A percentile compares a stretch with the other conserved stretches of the same genome.
Conservation (phyloP, 23 red algal genomes). For the Gracilaria domingensis region DNA sequence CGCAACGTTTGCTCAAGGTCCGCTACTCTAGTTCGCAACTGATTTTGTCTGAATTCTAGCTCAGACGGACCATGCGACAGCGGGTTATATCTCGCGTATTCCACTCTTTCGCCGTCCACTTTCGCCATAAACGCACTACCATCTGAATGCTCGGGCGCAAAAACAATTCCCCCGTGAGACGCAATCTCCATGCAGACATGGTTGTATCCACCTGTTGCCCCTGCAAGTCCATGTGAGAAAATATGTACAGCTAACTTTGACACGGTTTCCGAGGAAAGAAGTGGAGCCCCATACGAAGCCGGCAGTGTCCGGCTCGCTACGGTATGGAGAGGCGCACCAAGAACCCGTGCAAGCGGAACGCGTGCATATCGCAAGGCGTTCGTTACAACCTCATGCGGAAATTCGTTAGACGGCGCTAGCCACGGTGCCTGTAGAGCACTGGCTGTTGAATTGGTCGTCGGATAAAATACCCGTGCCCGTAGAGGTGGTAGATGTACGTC, state of each 20-base stretch:
- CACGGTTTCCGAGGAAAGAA: not conserved
- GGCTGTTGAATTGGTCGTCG: not conserved
- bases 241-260: slow-evolving; percentile 40
- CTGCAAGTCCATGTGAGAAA: slow-evolving; percentile 75
- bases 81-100: slow-evolving; percentile 21
- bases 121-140: slow-evolving; percentile 44
- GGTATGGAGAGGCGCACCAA: not conserved
- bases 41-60: slow-evolving; percentile 28
- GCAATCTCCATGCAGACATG: slow-evolving; percentile 49
- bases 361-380: slow-evolving; percentile 21
- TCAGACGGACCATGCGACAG: slow-evolving; percentile 22
- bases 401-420: slow-evolving; percentile 36
- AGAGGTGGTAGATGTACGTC: slow-evolving; percentile 33
- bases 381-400: slow-evolving; percentile 31
- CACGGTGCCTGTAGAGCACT: slow-evolving; percentile 18
- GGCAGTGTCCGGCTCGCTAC: slow-evolving; percentile 33
- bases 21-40: slow-evolving; percentile 35
- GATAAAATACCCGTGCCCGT: slow-evolving; percentile 47
- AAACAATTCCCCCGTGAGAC: slow-evolving; percentile 41
- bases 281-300: slow-evolving; percentile 17
- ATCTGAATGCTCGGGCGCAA: slow-evolving; percentile 61
- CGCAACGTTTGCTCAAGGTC: slow-evolving; percentile 39
- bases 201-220: slow-evolving; percentile 42
- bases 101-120: slow-evolving; percentile 14
- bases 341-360: slow-evolving; percentile 7